phyloP scores from a whole-genome alignment of 2,329 filamentous ascomycete genomes.

The Epicoccum sorghinum region DNA sequence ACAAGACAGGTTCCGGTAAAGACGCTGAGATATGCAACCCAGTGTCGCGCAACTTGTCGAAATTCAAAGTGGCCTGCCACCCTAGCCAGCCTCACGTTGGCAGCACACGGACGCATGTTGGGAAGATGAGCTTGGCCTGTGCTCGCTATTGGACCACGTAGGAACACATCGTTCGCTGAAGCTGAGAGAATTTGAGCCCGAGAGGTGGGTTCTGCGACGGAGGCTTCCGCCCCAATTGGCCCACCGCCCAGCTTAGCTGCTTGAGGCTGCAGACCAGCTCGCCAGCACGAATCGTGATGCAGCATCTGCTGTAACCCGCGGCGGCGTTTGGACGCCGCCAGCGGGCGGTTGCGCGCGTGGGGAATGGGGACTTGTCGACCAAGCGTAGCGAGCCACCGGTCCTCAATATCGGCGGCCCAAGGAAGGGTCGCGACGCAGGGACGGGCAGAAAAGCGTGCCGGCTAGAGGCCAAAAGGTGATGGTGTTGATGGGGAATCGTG shows the following conservation, averaged over 20 bases:
- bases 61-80: conserved; percentile 38
- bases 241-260: conserved; percentile 32
- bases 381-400: conserved; percentile 26
- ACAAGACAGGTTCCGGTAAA: conserved; percentile 37
- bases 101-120: conserved; percentile 32
- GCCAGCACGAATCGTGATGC: conserved; percentile 32
- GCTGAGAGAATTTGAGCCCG: conserved; percentile 36
- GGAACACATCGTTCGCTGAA: conserved; percentile 34
- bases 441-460: conserved; percentile 26
- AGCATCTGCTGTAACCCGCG: conserved; percentile 30
- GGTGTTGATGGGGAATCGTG: conserved; percentile 37
- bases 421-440: conserved; percentile 36
- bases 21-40: conserved; percentile 23
- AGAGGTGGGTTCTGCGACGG: conserved; percentile 34
- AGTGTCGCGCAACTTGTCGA: conserved; percentile 34
- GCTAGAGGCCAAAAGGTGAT: conserved; percentile 23
- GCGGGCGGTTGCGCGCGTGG: conserved; percentile 30
- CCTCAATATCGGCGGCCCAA: conserved; percentile 27
- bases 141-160: conserved; percentile 47
- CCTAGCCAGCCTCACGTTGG: conserved; percentile 42
- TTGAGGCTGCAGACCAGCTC: conserved; percentile 27
- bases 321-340: conserved; percentile 22
- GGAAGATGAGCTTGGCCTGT: conserved; percentile 33
- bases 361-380: conserved; percentile 25
- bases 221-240: conserved; percentile 33